Conservation (phyloP, 129 eudicot species). For the Kitagawia praeruptora region DNA sequence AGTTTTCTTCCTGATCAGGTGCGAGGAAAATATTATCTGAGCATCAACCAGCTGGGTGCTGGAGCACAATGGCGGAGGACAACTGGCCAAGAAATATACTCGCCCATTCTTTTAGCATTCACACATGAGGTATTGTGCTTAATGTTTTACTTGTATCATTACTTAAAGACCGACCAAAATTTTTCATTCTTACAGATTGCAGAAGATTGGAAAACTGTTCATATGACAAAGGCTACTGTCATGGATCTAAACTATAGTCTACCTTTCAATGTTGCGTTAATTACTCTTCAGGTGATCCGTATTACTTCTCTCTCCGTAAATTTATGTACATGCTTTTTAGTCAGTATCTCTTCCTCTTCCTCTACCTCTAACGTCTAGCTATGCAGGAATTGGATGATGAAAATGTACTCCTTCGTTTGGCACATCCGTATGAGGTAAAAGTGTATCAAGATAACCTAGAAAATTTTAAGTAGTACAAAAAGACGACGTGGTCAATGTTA, state of each 20-base stretch:
- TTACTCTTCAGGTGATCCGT: slow-evolving; percentile 69
- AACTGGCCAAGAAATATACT: slow-evolving; percentile 80
- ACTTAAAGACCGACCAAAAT: slow-evolving; percentile 11
- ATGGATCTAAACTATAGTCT: slow-evolving; percentile 67
- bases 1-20: slow-evolving; percentile 34
- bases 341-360: neutral
- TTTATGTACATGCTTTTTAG: neutral
- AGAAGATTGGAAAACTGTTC: slow-evolving; percentile 61
- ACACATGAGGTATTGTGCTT: slow-evolving; percentile 61
- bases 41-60: slow-evolving; percentile 42
- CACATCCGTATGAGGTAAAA: slow-evolving; percentile 78
- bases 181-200: slow-evolving; percentile 32
- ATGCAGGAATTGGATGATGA: slow-evolving; percentile 70
- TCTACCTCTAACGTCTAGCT: slow-evolving; percentile 16
- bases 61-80: slow-evolving; percentile 88
- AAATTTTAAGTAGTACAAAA: neutral
- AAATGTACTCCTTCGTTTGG: slow-evolving; percentile 75
- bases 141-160: neutral
- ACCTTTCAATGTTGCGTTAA: slow-evolving; percentile 73
- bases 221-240: slow-evolving; percentile 35
- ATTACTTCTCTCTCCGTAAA: neutral
- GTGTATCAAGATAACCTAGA: neutral
- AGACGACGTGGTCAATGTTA: neutral
- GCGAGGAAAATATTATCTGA: slow-evolving; percentile 69
- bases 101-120: slow-evolving; percentile 81